Evolutionary conservation across 1,139 yeast species (phyloP).

Genomic region (Saccharomycopsis hybrid): DNA sequence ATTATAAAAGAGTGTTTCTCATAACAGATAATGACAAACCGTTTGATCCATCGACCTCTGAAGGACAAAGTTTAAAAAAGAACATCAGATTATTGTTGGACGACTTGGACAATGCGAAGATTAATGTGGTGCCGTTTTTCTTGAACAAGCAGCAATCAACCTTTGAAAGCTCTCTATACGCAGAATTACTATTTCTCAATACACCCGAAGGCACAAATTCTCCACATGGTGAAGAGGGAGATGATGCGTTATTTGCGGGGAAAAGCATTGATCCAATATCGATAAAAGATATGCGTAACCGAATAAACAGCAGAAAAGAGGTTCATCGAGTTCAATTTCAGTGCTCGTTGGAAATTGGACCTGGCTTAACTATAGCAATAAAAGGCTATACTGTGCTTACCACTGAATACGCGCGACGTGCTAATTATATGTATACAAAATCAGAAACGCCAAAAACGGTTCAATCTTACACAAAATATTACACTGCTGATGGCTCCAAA

Average conservation of each 20-base stretch:
- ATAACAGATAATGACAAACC: slow-evolving; percentile 60
- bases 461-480: slow-evolving; percentile 38
- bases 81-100: slow-evolving; percentile 52
- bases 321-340: slow-evolving; percentile 57
- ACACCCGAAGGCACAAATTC: too few relatives aligned
- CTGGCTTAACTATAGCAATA: slow-evolving; percentile 53
- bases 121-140: slow-evolving; percentile 61
- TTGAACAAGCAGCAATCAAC: slow-evolving; percentile 25
- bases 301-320: slow-evolving; percentile 51
- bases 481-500: slow-evolving; percentile 33
- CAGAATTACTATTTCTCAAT: slow-evolving; percentile 41
- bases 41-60: slow-evolving; percentile 28
- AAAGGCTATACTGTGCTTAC: slow-evolving; percentile 64
- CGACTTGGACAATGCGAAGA: slow-evolving; percentile 49
- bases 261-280: not conserved
- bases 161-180: slow-evolving; percentile 50
- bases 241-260: slow-evolving; percentile 1
- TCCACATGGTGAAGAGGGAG: slow-evolving; percentile 12
- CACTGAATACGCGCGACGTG: slow-evolving; percentile 43
- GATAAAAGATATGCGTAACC: slow-evolving; percentile 39
- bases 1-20: slow-evolving; percentile 41
- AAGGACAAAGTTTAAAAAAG: slow-evolving; percentile 24
- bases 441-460: slow-evolving; percentile 50
- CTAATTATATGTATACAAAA: slow-evolving; percentile 44
- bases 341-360: slow-evolving; percentile 48